These are phyloP conservation scores for Mentha longifolia DNA, from an alignment of 257 asterid genomes.

Conservation along the genomic window DNA sequence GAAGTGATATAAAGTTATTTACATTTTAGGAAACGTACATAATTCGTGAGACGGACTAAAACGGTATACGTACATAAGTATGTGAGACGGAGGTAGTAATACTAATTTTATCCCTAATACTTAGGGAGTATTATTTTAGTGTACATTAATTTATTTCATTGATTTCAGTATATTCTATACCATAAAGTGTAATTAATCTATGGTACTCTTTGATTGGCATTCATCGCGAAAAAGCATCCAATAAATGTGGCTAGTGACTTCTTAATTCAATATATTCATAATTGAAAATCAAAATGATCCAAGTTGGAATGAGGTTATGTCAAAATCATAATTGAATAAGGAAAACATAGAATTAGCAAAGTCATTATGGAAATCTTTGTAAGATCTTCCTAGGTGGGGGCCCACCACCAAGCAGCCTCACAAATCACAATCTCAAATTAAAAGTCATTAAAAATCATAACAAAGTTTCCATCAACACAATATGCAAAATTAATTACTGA, in stretches of 20 bases:
- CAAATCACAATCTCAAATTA: constrained; percentile 2
- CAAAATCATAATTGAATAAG: constrained; percentile 7
- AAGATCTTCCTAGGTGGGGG: neutral
- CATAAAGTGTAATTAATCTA: too few species aligned
- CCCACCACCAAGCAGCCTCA: neutral
- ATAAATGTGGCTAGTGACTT: neutral
- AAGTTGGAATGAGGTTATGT: neutral
- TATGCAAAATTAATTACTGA: neutral
- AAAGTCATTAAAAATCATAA: neutral
- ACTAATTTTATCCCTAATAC: neutral
- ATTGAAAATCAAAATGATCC: neutral
- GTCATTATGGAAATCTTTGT: constrained; percentile 14
- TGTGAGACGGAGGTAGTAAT: too few species aligned
- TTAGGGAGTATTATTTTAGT: too few species aligned
- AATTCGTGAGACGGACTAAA: too few species aligned
- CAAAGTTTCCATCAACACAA: neutral
- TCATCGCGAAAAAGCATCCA: neutral
- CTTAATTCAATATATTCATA: neutral
- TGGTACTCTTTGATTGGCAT: too few species aligned
- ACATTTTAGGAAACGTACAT: too few species aligned
- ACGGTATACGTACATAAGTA: too few species aligned
- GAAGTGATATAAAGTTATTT: too few species aligned
- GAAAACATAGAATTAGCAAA: constrained; percentile 13
- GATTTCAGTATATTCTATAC: too few species aligned
- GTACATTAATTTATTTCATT: too few species aligned